A percentile compares a stretch with the other conserved stretches of the same genome.
Conservation (phyloP, 371 early-diverging fungal species). For the Astathelohania contejeani region DNA sequence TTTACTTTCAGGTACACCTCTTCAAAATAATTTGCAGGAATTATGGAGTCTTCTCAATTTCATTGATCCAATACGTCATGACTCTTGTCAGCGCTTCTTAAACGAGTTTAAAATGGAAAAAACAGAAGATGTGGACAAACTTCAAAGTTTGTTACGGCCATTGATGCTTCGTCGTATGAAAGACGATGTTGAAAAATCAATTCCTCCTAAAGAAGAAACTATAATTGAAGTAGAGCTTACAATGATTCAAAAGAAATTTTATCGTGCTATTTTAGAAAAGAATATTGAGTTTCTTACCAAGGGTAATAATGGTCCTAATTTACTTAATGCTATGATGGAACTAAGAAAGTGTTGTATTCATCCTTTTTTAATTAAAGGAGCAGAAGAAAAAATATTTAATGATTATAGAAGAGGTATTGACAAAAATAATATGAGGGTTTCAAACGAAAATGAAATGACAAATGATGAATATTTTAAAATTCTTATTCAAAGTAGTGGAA, state of each 20-base stretch:
- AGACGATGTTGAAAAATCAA: slow-evolving; percentile 67
- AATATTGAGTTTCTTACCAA: slow-evolving; percentile 62
- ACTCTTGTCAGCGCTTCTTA: slow-evolving; percentile 32
- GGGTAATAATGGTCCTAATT: slow-evolving; percentile 57
- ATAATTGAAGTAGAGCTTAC: slow-evolving; percentile 66
- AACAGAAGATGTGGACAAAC: slow-evolving; percentile 43
- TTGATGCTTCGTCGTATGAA: slow-evolving; percentile 64
- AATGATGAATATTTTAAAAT: slow-evolving; percentile 59
- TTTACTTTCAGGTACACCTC: slow-evolving; percentile 70
- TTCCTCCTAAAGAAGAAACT: slow-evolving; percentile 69
- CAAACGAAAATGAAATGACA: slow-evolving; percentile 25
- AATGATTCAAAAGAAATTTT: slow-evolving; percentile 64
- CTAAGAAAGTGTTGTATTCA: slow-evolving; percentile 70
- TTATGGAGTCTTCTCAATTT: slow-evolving; percentile 75
- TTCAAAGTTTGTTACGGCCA: slow-evolving; percentile 47
- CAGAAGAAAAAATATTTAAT: slow-evolving; percentile 62
- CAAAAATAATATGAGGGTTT: neutral
- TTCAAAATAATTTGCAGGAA: slow-evolving; percentile 74
- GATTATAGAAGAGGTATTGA: neutral
- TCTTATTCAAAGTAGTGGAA: slow-evolving; percentile 67
- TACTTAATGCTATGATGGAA: slow-evolving; percentile 55
- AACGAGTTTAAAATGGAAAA: slow-evolving; percentile 45
- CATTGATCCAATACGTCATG: slow-evolving; percentile 63
- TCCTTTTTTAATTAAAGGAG: slow-evolving; percentile 64
- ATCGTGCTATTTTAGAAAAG: slow-evolving; percentile 71